Evolutionary conservation across 2,329 filamentous ascomycete genomes (phyloP), one percentile per base, ranked within the genome.

Genomic region (Ustulina deusta): DNA sequence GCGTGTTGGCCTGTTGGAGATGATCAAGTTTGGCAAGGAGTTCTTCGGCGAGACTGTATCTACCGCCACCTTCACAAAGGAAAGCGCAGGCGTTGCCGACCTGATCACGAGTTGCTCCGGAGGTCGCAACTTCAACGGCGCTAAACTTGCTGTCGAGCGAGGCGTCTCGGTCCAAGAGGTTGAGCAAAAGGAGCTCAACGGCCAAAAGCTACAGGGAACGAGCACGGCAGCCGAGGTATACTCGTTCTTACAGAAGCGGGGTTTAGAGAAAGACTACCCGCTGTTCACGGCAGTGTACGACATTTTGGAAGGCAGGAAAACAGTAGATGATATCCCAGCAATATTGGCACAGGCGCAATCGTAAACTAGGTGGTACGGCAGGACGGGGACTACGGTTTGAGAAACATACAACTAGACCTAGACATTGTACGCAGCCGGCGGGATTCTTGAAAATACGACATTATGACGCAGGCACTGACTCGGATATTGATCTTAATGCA

Each of bases 161-260:
- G 91, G 91, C 34, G 85, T 95, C 73, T 86, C 88, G 9, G 93
- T 99, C 44, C 89, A 91, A 73, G 93, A 98, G 80, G 90, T 99
- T 49, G 96, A 99, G 84, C 87, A 88, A 77, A 87, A 90, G 66
- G 94, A 97, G 79, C 86, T 99, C 69, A 98, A 99, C 78, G 96
- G 96, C 15, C 96, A 99, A 85, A 97, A 97, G 84, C 84, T 99
- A n/a, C 96, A 99, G 83, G 96, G 96, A 42, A 98, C 94, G 0
- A 91, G 91, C 74, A 99, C 96, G 2, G 94, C 96, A 9, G 88
- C 90, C 71, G 96, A 99, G 80, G 94, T 99, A 48, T 93, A 97
- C 82, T 89, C 86, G 57, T 98, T 98, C 81, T 81, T 99, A 76
- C 93, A 91, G 83, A 88, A 89, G 57, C 87, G 92, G 72, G 92